Evolutionary conservation across 768 basidiomycete genomes (phyloP), one percentile per base, ranked within the genome.

Genomic region (Amanita jacksonii): DNA sequence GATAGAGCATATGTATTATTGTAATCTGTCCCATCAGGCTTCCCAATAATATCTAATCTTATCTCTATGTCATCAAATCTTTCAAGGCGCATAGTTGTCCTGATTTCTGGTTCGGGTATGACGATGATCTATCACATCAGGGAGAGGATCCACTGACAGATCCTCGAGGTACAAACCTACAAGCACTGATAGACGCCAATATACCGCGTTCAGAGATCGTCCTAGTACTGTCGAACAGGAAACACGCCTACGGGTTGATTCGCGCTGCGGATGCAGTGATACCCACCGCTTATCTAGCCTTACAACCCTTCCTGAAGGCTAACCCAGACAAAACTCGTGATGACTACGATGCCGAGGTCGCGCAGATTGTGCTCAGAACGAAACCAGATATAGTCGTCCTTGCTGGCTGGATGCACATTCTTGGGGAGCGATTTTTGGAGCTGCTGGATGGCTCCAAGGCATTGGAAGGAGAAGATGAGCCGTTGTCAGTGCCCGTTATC

Each of bases 351-450:
- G 63, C 67, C 2, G 85, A 88, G 56, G 73, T 93, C 1, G 89
- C 88, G 6, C 64, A 73, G 24, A 71, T 78, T 41, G 78, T 90
- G 3, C 55, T 85, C 4, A 57, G 62, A 19, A 74, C 68, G 15
- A 62, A 65, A 24, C 94, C 94, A 0, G 88, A 97, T 61, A 59
- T 94, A 19, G 76, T 98, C 38, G 86, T 98, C 5, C 72, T 98
- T n/a, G 96, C 94, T 0, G 96, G 96, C 0, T 99, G 91, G 89
- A 97, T 99, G 94, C 93, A 98, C 56, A 88, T 98, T 54, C 72
- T 97, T 47, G 79, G 82, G 46, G 81, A 87, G 41, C 67, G 65
- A 0, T 97, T 97, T 61, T 62, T 98, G 47, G 76, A 87, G 15
- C 68, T 78, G 24, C 58, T 88, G 40, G 67, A 71, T 38, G 74